Conservation (phyloP, 768 basidiomycete genomes). For the Postia placenta region DNA sequence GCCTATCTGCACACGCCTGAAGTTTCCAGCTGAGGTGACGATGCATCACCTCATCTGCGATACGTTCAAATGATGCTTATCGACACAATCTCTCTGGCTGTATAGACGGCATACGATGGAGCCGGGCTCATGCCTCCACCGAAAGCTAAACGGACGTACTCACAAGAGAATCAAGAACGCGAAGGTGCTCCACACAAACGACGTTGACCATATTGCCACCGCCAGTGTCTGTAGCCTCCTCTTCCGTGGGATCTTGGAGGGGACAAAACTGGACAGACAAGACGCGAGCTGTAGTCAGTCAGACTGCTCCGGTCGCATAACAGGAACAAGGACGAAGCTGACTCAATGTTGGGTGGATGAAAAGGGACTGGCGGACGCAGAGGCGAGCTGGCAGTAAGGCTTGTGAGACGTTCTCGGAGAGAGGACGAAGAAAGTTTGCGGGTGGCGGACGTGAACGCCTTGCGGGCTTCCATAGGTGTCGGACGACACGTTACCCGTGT, state of each 20-base stretch:
- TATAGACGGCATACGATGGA: neutral
- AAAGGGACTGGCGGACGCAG: slow-evolving; percentile 58
- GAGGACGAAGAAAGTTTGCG: slow-evolving; percentile 56
- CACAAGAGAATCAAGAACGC: slow-evolving; percentile 81
- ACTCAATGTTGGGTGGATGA: slow-evolving; percentile 67
- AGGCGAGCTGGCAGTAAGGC: slow-evolving; percentile 45
- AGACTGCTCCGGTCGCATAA: neutral
- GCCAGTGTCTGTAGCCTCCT: slow-evolving; percentile 84
- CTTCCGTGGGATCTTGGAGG: slow-evolving; percentile 78
- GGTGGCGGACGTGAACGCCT: slow-evolving; percentile 26
- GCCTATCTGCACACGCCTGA: no score
- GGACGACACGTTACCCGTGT: no score
- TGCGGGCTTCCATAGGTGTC: slow-evolving; percentile 4
- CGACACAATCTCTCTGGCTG: no score
- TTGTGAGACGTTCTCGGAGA: slow-evolving; percentile 55
- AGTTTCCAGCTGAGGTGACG: no score
- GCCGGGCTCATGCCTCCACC: neutral
- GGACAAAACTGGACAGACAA: slow-evolving; percentile 60
- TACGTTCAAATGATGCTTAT: no score
- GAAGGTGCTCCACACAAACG: slow-evolving; percentile 60
- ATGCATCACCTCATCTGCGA: no score
- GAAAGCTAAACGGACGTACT: slow-evolving; percentile 22
- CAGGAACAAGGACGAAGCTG: slow-evolving; percentile 19
- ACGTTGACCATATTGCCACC: slow-evolving; percentile 84
- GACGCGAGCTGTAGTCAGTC: slow-evolving; percentile 1